Evolutionary conservation across 2,329 filamentous ascomycete species (phyloP), one percentile per base, ranked within the genome.

Genomic region (Colletotrichum horii): DNA sequence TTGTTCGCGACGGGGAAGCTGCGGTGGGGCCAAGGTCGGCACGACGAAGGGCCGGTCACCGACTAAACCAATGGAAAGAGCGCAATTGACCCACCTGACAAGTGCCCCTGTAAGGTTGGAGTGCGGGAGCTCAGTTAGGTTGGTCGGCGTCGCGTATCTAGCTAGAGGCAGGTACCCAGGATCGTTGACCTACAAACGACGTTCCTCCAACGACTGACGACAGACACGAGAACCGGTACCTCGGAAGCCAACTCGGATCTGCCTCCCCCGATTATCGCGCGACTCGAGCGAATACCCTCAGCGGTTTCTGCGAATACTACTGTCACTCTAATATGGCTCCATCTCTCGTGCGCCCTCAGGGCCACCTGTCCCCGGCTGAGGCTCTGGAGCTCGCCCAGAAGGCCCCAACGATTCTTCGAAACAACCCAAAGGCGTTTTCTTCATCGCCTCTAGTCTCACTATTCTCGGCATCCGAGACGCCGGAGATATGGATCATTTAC

Each of bases 401-500:
- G 84, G 91, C 92, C 76, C 91, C 91, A 3, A 80, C 80, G 67
- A 87, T 93, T 76, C 85, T 93, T 74, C 84, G 85, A 78, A 90
- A 84, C 80, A 89, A 89, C 60, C 88, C 89, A 8, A 89, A 88
- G 77, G 86, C 88, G 38, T 87, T 90, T 75, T 90, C 89, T 7
- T 85, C 88, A n/a, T 91, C 91, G 36, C 86, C 89, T 4, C 79
- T 93, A 12, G 80, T 82, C 30, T 89, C 89, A 11, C 83, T 93
- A 5, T 88, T 92, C 79, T 87, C 89, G 2, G 84, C 89, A 2
- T 83, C 89, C 34, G 96, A 98, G 83, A 93, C 93, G 0, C 89
- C 94, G 70, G 95, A 98, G 78, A 89, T 95, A 81, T 98, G 96
- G 96, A 91, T 91, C 19, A 92, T 91, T 58, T 94, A 97, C 84